These are phyloP conservation scores for Fagus sylvatica DNA, from an alignment of 306 rosid species.

Conservation along the genomic window DNA sequence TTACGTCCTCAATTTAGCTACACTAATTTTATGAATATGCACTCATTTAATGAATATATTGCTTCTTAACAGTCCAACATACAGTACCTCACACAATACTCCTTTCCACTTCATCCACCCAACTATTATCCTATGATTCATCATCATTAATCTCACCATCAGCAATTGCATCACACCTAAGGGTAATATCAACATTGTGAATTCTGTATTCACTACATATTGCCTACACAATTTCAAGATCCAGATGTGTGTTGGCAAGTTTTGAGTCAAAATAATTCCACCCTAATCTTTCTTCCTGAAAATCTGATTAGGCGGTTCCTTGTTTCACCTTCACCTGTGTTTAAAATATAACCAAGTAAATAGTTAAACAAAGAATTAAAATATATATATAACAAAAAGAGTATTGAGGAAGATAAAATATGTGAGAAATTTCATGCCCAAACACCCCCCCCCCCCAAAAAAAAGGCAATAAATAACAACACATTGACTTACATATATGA, in stretches of 20 bases:
- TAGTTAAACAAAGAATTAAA: neutral
- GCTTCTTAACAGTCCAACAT: too few relatives aligned
- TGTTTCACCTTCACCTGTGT: slow-evolving; percentile 65
- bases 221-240: slow-evolving; percentile 92
- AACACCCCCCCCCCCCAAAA: neutral
- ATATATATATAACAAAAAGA: too few relatives aligned
- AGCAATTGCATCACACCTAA: slow-evolving; percentile 87
- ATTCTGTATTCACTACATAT: slow-evolving; percentile 93
- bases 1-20: too few relatives aligned
- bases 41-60: too few relatives aligned
- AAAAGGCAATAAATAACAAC: neutral
- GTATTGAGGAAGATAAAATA: neutral
- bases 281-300: slow-evolving; percentile 99
- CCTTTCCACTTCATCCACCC: too few relatives aligned
- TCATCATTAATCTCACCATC: slow-evolving; percentile 7
- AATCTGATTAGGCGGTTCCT: slow-evolving; percentile 90
- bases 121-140: too few relatives aligned
- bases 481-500: neutral
- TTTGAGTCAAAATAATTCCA: slow-evolving; percentile 89
- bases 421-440: neutral
- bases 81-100: too few relatives aligned
- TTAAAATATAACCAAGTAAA: slow-evolving; percentile 12
- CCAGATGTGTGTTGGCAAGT: slow-evolving; percentile 78
- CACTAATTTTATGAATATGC: too few relatives aligned
- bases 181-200: slow-evolving; percentile 96